A percentile compares a stretch with the other conserved stretches of the same genome.
Conservation (phyloP, 768 basidiomycete species). For the Xanthoconium purpureum region DNA sequence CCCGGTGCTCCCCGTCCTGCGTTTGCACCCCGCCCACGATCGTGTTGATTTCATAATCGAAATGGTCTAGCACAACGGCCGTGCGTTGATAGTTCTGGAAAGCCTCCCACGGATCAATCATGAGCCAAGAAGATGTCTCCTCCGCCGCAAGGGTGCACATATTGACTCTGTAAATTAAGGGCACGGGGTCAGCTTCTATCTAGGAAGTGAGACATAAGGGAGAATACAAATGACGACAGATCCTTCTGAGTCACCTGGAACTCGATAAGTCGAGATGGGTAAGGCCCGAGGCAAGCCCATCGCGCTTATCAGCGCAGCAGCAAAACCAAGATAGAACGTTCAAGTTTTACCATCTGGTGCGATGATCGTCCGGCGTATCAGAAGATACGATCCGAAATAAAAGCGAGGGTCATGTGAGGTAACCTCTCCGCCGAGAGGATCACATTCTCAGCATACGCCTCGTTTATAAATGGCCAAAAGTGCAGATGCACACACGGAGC, state of each 20-base stretch:
- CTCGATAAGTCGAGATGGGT: slow-evolving; percentile 4
- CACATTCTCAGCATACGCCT: slow-evolving; percentile 4
- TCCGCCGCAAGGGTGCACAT: slow-evolving; percentile 91
- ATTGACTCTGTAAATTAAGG: slow-evolving; percentile 54
- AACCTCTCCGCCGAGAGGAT: slow-evolving; percentile 5
- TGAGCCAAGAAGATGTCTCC: slow-evolving; percentile 89
- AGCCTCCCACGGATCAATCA: slow-evolving; percentile 98
- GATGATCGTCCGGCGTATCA: slow-evolving; percentile 9
- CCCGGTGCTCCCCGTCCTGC: slow-evolving; percentile 69
- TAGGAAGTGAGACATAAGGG: not conserved
- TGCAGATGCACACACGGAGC: slow-evolving; percentile 1
- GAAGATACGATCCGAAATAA: slow-evolving; percentile 10
- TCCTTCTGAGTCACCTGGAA: slow-evolving; percentile 2
- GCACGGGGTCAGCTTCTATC: slow-evolving; percentile 22
- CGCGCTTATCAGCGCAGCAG: slow-evolving; percentile 10
- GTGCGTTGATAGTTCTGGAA: slow-evolving; percentile 94
- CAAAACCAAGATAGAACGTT: slow-evolving; percentile 13
- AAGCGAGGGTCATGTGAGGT: slow-evolving; percentile 7
- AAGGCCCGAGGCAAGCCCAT: slow-evolving; percentile 10
- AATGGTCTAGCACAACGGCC: slow-evolving; percentile 95
- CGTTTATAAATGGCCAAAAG: not conserved
- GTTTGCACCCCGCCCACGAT: slow-evolving; percentile 74
- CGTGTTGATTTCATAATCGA: slow-evolving; percentile 91
- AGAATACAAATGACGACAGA: slow-evolving; percentile 2
- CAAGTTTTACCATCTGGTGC: slow-evolving; percentile 6